phyloP scores from a whole-genome alignment of 2,329 filamentous ascomycete species.

The Pochonia chlamydosporia region DNA sequence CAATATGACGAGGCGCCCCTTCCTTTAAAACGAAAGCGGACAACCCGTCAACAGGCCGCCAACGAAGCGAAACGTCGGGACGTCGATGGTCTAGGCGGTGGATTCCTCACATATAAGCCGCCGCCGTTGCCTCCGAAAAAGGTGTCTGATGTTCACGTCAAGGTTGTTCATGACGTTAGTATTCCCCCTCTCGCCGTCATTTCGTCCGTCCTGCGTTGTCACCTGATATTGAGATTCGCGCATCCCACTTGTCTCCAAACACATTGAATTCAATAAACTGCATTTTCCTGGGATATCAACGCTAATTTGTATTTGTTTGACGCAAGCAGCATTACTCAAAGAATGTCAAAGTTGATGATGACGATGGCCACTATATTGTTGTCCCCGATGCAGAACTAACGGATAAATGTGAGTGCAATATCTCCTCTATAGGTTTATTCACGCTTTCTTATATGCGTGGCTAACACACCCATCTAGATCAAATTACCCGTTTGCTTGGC shows the following conservation, averaged over 20 bases:
- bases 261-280: too few relatives aligned
- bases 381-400: conserved; percentile 81
- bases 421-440: neutral
- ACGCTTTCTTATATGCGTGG: neutral
- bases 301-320: neutral
- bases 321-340: conserved; percentile 36
- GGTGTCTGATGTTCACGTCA: conserved; percentile 68
- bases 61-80: conserved; percentile 78
- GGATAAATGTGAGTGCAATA: conserved; percentile 68
- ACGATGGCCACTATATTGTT: conserved; percentile 96
- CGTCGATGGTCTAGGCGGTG: conserved; percentile 62
- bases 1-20: conserved; percentile 60
- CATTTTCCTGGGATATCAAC: neutral
- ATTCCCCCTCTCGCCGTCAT: neutral
- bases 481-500: conserved; percentile 82
- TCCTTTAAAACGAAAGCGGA: conserved; percentile 86
- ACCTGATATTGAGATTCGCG: neutral
- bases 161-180: conserved; percentile 58
- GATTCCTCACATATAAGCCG: conserved; percentile 74
- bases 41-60: conserved; percentile 69
- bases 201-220: neutral
- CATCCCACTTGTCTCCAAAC: neutral
- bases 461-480: conserved; percentile 53
- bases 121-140: conserved; percentile 88
- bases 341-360: conserved; percentile 80